These are phyloP conservation scores for Beauveria varroae DNA, from an alignment of 2,329 filamentous ascomycete genomes.

Conservation along the genomic window DNA sequence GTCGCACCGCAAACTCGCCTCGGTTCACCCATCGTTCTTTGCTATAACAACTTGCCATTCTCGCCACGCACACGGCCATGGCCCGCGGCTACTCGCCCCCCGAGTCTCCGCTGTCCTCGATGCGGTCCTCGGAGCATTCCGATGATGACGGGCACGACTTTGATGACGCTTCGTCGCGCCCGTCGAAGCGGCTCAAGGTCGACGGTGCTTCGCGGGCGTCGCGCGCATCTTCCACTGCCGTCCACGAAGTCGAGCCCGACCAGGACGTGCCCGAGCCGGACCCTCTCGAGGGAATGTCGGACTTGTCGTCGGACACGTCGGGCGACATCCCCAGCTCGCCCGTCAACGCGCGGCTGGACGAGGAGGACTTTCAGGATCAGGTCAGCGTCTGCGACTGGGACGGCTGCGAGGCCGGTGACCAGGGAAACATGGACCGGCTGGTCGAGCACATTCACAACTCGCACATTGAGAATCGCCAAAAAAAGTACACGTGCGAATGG, in stretches of 20 bases:
- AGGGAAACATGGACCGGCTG: constrained; percentile 72
- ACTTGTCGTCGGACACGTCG: constrained; percentile 85
- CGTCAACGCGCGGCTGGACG: constrained; percentile 58
- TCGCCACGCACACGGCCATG: constrained; percentile 18
- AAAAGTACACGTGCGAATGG: constrained; percentile 99
- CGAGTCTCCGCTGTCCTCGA: constrained; percentile 42
- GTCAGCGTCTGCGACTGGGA: constrained; percentile 74
- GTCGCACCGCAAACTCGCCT: neutral
- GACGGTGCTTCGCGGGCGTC: constrained; percentile 38
- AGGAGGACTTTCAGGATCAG: constrained; percentile 70
- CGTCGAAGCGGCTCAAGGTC: constrained; percentile 41
- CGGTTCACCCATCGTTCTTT: too few species aligned
- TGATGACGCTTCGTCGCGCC: constrained; percentile 30
- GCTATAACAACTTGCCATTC: too few species aligned
- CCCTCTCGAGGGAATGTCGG: constrained; percentile 52
- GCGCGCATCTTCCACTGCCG: constrained; percentile 36
- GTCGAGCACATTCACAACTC: constrained; percentile 85
- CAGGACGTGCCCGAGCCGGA: constrained; percentile 37
- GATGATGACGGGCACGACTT: constrained; percentile 39
- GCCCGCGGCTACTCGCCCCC: constrained; percentile 30
- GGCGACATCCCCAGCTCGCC: constrained; percentile 73
- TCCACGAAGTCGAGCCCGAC: constrained; percentile 36
- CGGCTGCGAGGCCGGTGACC: constrained; percentile 61
- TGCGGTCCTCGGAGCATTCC: constrained; percentile 38
- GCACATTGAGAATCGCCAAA: constrained; percentile 87